These are phyloP conservation scores for Phoma sp. DNA, from an alignment of 2,329 filamentous ascomycete species.

Conservation along the genomic window DNA sequence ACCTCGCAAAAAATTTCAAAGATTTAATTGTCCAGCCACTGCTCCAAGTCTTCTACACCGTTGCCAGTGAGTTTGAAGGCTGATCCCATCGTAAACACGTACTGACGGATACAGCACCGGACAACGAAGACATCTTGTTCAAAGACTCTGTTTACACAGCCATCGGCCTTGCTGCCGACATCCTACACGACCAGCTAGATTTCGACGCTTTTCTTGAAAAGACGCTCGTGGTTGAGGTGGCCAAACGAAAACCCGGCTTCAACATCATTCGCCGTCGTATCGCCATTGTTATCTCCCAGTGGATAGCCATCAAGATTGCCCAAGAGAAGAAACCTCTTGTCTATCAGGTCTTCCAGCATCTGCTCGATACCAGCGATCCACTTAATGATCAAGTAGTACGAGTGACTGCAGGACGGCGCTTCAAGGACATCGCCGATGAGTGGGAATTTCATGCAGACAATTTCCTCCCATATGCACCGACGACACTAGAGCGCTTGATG, in stretches of 20 bases:
- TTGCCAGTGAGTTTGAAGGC: slow-evolving; percentile 63
- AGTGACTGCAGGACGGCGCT: slow-evolving; percentile 85
- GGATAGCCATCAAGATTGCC: slow-evolving; percentile 80
- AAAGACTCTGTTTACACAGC: slow-evolving; percentile 97
- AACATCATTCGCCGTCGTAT: slow-evolving; percentile 87
- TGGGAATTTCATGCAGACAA: slow-evolving; percentile 76
- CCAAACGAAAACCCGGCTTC: slow-evolving; percentile 69
- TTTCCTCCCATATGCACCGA: slow-evolving; percentile 79
- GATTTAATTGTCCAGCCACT: slow-evolving; percentile 78
- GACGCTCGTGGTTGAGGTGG: slow-evolving; percentile 79
- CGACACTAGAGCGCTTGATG: slow-evolving; percentile 75
- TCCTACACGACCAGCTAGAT: slow-evolving; percentile 76
- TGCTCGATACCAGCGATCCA: slow-evolving; percentile 77
- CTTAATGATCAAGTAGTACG: slow-evolving; percentile 91
- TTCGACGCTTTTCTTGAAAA: slow-evolving; percentile 80
- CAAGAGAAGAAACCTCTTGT: slow-evolving; percentile 72
- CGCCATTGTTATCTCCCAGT: slow-evolving; percentile 86
- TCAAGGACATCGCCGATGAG: slow-evolving; percentile 81
- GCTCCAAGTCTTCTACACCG: slow-evolving; percentile 79
- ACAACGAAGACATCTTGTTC: slow-evolving; percentile 73
- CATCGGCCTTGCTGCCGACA: slow-evolving; percentile 81
- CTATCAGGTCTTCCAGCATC: slow-evolving; percentile 87
- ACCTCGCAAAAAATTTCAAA: slow-evolving; percentile 89
- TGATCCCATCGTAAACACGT: background rate
- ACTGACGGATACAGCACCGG: slow-evolving; percentile 51